These are phyloP conservation scores for Hysterium pulicare DNA, from an alignment of 2,329 filamentous ascomycete genomes.

Conservation along the genomic window DNA sequence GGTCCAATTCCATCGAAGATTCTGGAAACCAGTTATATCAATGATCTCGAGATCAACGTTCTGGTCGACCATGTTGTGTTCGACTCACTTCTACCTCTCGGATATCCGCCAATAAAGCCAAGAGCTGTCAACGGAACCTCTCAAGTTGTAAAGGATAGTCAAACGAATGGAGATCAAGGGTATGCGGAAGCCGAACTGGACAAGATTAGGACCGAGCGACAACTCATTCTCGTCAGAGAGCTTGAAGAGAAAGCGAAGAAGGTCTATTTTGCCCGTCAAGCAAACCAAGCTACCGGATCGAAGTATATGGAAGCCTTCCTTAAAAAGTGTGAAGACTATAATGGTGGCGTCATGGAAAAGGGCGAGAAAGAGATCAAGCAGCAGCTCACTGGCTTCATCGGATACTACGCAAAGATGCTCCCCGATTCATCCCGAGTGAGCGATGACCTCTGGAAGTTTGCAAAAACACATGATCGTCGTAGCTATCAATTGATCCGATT, in stretches of 20 bases:
- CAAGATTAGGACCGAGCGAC: constrained; percentile 76
- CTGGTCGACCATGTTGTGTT: constrained; percentile 81
- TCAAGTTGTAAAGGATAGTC: constrained; percentile 61
- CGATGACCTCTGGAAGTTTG: constrained; percentile 83
- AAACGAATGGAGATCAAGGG: constrained; percentile 44
- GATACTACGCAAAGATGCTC: constrained; percentile 69
- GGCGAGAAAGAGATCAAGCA: constrained; percentile 64
- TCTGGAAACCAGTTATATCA: constrained; percentile 84
- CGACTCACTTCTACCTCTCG: constrained; percentile 85
- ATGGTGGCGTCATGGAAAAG: constrained; percentile 77
- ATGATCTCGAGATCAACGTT: constrained; percentile 80
- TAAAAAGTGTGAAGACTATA: constrained; percentile 81
- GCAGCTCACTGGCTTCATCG: constrained; percentile 68
- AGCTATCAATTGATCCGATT: constrained; percentile 87
- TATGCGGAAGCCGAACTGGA: constrained; percentile 59
- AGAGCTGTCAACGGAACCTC: constrained; percentile 51
- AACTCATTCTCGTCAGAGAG: constrained; percentile 75
- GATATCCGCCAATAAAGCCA: constrained; percentile 69
- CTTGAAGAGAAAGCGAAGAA: constrained; percentile 75
- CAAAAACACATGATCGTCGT: constrained; percentile 84
- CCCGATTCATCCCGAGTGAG: constrained; percentile 71
- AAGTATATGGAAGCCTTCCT: constrained; percentile 74
- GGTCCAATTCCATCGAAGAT: constrained; percentile 80
- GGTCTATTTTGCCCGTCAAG: constrained; percentile 84
- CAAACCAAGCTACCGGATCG: constrained; percentile 70